Base-by-base conservation (phyloP, 2,329 filamentous ascomycete genomes). In the Phoma sp. region DNA sequence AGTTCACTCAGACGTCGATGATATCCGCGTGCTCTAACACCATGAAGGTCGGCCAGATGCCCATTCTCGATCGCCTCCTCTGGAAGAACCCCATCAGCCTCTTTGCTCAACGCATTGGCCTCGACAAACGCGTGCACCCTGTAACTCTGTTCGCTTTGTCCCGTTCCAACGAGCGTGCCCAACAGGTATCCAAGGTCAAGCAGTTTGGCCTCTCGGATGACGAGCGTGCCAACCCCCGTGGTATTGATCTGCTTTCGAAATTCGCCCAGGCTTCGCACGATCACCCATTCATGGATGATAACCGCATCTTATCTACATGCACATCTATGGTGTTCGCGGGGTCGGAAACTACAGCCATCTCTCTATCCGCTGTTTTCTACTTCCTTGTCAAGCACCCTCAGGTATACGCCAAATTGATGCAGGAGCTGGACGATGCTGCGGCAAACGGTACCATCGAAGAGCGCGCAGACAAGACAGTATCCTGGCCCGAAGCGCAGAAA, bases 261-360 rank as follows among this genome's bases (percentile, higher is more conserved):
- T 91, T 91, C 72, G 82, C 89, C 8, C 84, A 87, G 62, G 87
- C 88, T 1, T 83, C 85, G 41, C 82, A 87, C 64, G 81, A 85
- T 14, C 84, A 87, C 38, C 87, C 88, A 0, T 88, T 91, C 74
- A 90, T 91, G 86, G 86, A 80, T 23, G 86, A 90, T 64, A 80
- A 79, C 3, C 79, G 89, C 7, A 88, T 91, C 9, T 84, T 89
- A 60, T 87, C 87, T 6, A 88, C 89, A 76, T 87, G 86, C 44
- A 83, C 87, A n/a, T 86, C 81, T 53, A 90, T 90, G 87, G 77
- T 80, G 58, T 83, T 89, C 62, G 90, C 90, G 0, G 89, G 90
- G 3, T 88, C 85, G 2, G 90, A 95, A 73, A 93, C 90, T 0
- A 93, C 90, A 0, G 89, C 88, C 35, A 93, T 93, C 67, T 86